Percentiles rank a stretch among this genome's conserved stretches.
phyloP scores from a whole-genome alignment of 2,329 filamentous ascomycete species.

The Talaromyces islandicus region DNA sequence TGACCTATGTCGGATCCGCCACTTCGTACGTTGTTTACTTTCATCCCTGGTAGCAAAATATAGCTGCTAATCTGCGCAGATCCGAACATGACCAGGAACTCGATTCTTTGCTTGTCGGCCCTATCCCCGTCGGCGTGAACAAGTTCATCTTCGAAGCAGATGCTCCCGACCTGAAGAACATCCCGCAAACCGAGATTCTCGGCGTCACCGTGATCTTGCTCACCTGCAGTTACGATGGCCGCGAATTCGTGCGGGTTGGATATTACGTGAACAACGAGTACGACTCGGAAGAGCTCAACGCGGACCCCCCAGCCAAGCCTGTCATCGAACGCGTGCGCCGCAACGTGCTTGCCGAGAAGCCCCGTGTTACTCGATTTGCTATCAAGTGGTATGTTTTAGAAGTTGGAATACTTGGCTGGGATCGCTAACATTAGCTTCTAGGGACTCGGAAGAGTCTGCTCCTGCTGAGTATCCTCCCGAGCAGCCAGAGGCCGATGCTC shows the following conservation, averaged over 20 bases:
- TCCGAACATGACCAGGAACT: slow-evolving; percentile 98
- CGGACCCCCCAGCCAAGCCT: slow-evolving; percentile 86
- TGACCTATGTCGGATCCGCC: slow-evolving; percentile 97
- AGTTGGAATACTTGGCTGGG: background rate
- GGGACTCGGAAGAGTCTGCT: slow-evolving; percentile 96
- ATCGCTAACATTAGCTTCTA: slow-evolving; percentile 32
- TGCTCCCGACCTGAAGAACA: slow-evolving; percentile 80
- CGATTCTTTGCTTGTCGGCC: slow-evolving; percentile 90
- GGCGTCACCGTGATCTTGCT: slow-evolving; percentile 96
- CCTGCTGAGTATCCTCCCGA: slow-evolving; percentile 95
- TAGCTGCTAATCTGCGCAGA: slow-evolving; percentile 41
- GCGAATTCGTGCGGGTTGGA: slow-evolving; percentile 95
- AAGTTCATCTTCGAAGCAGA: slow-evolving; percentile 98
- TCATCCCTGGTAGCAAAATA: slow-evolving; percentile 5
- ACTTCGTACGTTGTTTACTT: slow-evolving; percentile 66
- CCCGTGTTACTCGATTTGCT: slow-evolving; percentile 90
- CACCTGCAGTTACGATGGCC: slow-evolving; percentile 90
- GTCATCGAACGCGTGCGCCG: slow-evolving; percentile 86
- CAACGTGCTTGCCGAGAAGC: slow-evolving; percentile 94
- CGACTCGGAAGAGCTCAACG: slow-evolving; percentile 79
- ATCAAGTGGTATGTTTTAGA: slow-evolving; percentile 79
- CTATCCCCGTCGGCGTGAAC: slow-evolving; percentile 96
- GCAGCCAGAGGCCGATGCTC: slow-evolving; percentile 87
- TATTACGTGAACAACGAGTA: slow-evolving; percentile 99
- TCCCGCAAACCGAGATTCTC: slow-evolving; percentile 90